Conservation (phyloP, 352 stramenopile genomes). For the Pythium brassicae region DNA sequence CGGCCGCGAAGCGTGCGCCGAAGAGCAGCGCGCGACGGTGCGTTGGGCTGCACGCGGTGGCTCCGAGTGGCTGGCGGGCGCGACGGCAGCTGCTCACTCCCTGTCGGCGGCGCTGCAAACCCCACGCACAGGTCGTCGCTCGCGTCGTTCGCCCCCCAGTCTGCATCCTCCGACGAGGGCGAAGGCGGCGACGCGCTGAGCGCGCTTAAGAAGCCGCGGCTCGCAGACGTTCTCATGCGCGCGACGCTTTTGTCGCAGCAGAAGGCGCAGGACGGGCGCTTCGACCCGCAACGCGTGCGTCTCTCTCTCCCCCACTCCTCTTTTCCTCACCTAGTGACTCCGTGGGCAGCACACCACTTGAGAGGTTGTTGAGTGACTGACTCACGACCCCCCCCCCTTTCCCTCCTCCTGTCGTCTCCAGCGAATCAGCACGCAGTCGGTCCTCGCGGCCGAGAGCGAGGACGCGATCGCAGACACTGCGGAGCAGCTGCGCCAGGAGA, state of each 20-base stretch:
- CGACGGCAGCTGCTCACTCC: too few relatives aligned
- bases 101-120: too few relatives aligned
- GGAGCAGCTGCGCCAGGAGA: slow-evolving; percentile 50
- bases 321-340: too few relatives aligned
- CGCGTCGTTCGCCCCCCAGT: slow-evolving; percentile 9
- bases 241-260: slow-evolving; percentile 62
- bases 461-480: slow-evolving; percentile 61
- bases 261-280: slow-evolving; percentile 5
- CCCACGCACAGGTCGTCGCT: slow-evolving; percentile 3
- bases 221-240: slow-evolving; percentile 56
- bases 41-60: too few relatives aligned
- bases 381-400: not conserved
- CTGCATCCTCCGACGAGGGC: not conserved
- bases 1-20: not conserved
- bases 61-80: too few relatives aligned
- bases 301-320: too few relatives aligned
- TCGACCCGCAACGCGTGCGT: not conserved
- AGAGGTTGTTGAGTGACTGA: too few relatives aligned
- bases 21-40: not conserved
- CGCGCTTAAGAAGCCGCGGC: slow-evolving; percentile 21
- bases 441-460: slow-evolving; percentile 7
- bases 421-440: slow-evolving; percentile 4
- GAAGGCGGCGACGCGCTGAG: not conserved
- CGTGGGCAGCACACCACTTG: too few relatives aligned
- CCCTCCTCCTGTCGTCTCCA: not conserved